Percentiles rank a stretch among this genome's conserved stretches.
Evolutionary conservation across 192 early-diverging fungal genomes (phyloP).

Genomic region (Umbelopsis ramanniana): DNA sequence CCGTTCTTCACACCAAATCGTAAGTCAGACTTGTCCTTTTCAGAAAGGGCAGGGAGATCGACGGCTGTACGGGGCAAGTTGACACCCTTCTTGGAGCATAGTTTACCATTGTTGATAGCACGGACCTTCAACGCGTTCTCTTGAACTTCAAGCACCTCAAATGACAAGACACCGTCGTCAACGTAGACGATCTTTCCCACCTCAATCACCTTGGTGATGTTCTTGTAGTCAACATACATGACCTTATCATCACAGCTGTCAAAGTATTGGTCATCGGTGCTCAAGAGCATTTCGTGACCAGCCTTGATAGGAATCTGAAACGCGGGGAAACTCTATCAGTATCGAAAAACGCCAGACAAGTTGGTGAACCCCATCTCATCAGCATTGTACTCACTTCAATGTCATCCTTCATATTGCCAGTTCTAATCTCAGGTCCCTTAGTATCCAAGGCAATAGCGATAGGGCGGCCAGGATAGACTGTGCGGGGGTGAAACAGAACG

Average conservation of each 20-base stretch:
- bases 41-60: conserved; percentile 93
- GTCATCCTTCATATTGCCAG: conserved; percentile 78
- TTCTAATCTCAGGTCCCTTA: conserved; percentile 90
- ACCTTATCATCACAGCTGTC: conserved; percentile 64
- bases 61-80: conserved; percentile 92
- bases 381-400: conserved; percentile 59
- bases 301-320: conserved; percentile 59
- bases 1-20: conserved; percentile 91
- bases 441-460: conserved; percentile 83
- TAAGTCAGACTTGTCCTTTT: conserved; percentile 92
- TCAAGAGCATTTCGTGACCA: conserved; percentile 83
- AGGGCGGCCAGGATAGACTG: conserved; percentile 54
- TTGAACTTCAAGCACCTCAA: conserved; percentile 80
- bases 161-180: conserved; percentile 96
- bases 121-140: conserved; percentile 67
- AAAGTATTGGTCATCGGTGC: conserved; percentile 64
- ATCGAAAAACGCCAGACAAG: too few species aligned
- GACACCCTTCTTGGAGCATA: conserved; percentile 94
- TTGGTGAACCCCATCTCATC: background rate
- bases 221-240: conserved; percentile 84
- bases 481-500: background rate
- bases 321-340: background rate
- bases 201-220: conserved; percentile 75
- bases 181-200: conserved; percentile 81
- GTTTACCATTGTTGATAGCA: conserved; percentile 83